A percentile compares a stretch with the other conserved stretches of the same genome.
These are phyloP conservation scores for Colletotrichum plurivorum DNA, from an alignment of 2,329 filamentous ascomycete genomes.

Conservation along the genomic window DNA sequence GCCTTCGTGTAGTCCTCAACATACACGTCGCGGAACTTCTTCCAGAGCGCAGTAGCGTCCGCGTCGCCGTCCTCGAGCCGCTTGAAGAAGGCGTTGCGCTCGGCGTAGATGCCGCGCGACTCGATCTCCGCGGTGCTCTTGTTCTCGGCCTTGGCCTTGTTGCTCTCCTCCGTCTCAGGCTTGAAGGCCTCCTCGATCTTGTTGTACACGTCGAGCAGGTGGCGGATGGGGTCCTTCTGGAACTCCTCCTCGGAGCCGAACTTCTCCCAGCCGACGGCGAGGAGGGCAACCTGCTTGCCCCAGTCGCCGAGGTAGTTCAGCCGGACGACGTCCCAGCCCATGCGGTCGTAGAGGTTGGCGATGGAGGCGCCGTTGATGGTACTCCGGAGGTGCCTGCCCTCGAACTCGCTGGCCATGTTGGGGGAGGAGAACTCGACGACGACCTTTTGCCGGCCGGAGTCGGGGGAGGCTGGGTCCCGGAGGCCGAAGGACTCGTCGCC, in stretches of 20 bases:
- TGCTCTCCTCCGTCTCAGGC: slow-evolving; percentile 73
- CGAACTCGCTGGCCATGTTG: slow-evolving; percentile 84
- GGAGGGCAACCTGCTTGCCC: slow-evolving; percentile 79
- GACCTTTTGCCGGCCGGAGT: slow-evolving; percentile 61
- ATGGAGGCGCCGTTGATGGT: slow-evolving; percentile 84
- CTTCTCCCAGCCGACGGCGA: slow-evolving; percentile 77
- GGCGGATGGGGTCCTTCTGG: slow-evolving; percentile 76
- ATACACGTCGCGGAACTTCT: slow-evolving; percentile 70
- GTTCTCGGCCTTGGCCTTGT: slow-evolving; percentile 62
- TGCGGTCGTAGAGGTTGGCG: slow-evolving; percentile 76
- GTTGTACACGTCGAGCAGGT: slow-evolving; percentile 81
- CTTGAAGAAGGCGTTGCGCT: slow-evolving; percentile 74
- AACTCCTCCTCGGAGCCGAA: slow-evolving; percentile 78
- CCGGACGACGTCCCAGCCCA: slow-evolving; percentile 78
- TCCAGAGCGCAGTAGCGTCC: slow-evolving; percentile 69
- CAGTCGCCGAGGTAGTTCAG: slow-evolving; percentile 87
- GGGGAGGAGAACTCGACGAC: slow-evolving; percentile 82
- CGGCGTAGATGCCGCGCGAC: slow-evolving; percentile 59
- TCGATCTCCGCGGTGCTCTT: slow-evolving; percentile 61
- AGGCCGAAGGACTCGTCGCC: slow-evolving; percentile 72
- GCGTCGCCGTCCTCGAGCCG: slow-evolving; percentile 72
- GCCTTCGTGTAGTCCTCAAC: slow-evolving; percentile 71
- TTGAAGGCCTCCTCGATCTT: slow-evolving; percentile 74
- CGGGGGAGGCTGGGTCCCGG: slow-evolving; percentile 59
- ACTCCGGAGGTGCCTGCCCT: slow-evolving; percentile 80